These are phyloP conservation scores for Pythium phragmiticola DNA, from an alignment of 352 stramenopile genomes.

Conservation along the genomic window DNA sequence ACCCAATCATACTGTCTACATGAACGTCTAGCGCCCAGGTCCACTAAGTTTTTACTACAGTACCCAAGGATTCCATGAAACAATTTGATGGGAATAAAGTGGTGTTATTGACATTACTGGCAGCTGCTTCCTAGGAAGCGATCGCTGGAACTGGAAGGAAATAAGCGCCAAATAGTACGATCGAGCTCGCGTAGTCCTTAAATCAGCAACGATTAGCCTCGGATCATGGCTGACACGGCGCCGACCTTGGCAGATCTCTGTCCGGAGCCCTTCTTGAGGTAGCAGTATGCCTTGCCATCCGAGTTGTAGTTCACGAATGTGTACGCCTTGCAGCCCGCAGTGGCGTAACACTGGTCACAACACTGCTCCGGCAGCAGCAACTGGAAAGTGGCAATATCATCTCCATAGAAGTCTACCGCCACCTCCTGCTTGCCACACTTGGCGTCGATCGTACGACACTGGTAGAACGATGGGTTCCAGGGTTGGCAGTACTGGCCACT, in stretches of 20 bases:
- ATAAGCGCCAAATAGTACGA: too few species aligned
- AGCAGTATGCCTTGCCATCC: not conserved
- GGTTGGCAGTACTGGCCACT: conserved; percentile 10
- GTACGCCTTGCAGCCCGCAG: not conserved
- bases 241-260: not conserved
- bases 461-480: conserved; percentile 17
- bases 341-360: conserved; percentile 1
- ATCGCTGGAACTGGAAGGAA: not conserved
- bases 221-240: not conserved
- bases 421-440: conserved; percentile 37
- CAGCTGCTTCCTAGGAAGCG: too few species aligned
- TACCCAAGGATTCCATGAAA: too few species aligned
- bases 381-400: conserved; percentile 28
- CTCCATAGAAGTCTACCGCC: conserved; percentile 43
- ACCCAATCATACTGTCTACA: too few species aligned
- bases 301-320: conserved; percentile 2
- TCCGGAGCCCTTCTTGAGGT: not conserved
- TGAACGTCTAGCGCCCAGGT: too few species aligned
- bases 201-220: not conserved
- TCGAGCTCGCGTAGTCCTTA: not conserved
- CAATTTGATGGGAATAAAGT: too few species aligned
- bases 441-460: conserved; percentile 29
- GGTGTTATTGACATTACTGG: too few species aligned
- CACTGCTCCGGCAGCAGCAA: not conserved
- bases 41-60: too few species aligned